Base-by-base conservation (phyloP, 495 filamentous ascomycete species). In the Aspergillus ostianus region DNA sequence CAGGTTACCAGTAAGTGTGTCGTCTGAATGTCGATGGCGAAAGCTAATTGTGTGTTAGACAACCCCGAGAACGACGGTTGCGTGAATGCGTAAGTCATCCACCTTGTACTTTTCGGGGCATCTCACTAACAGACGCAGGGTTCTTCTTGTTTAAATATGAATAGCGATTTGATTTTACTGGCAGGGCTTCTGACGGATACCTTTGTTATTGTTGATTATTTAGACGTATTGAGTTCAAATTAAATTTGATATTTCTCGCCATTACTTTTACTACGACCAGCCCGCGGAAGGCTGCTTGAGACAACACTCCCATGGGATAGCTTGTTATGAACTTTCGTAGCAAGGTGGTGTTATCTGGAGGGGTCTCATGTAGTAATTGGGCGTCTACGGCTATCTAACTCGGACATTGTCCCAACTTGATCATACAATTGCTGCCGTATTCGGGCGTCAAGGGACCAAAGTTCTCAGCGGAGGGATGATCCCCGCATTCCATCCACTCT, bases 41-140 rank as follows among this genome's bases (percentile, higher is more conserved):
- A 32, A 46, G 17, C 32, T 48, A 56, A 47, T 3, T n/a, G 8
- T 54, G 46, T 19, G 13, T 48, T 21, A 49, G 20, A 93, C 72
- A 91, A 90, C 63, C 84, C 82, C 41, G 91, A 93, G 74, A 90
- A 88, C 60, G 88, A 91, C 66, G 88, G 88, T n/a, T 90, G 87
- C 70, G 76, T 90, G 12, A 91, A 92, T 77, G 88, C 88, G 76
- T 79, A 68, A 62, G 73, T 71, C 53, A 18, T 47, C 30, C 12
- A 26, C 17, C 12, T 20, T 20, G 2, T 17, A 6, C 6, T 49
- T 49, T 6, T 15, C 3, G 9, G 36, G 13, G 1, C 36, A 41
- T 41, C 29, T 32, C 2, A 41, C 36, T 41, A 17, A 41, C 36
- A 4, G 36, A 41, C 3, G 13, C 36, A 41, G 36, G 36, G 36